phyloP scores from a whole-genome alignment of 495 filamentous ascomycete genomes.

The Oidiodendron maius region DNA sequence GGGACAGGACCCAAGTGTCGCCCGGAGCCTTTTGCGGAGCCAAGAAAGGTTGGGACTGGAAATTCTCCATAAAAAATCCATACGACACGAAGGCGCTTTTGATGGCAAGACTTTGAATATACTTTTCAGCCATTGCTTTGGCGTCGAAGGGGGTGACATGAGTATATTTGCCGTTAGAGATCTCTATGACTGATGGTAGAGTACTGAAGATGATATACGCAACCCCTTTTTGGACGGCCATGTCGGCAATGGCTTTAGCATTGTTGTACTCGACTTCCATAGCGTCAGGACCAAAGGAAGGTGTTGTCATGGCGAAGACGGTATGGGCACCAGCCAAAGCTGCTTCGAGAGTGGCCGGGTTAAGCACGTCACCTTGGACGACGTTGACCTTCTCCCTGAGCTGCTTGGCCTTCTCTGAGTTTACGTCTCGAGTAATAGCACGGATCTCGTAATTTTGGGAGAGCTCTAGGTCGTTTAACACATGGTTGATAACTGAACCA shows the following conservation, averaged over 20 bases:
- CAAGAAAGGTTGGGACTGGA: slow-evolving; percentile 22
- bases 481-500: slow-evolving; percentile 42
- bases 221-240: slow-evolving; percentile 36
- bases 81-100: slow-evolving; percentile 37
- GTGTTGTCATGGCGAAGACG: slow-evolving; percentile 42
- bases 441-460: slow-evolving; percentile 44
- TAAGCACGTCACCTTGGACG: slow-evolving; percentile 30
- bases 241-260: slow-evolving; percentile 40
- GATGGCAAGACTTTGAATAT: slow-evolving; percentile 33
- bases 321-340: slow-evolving; percentile 41
- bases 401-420: slow-evolving; percentile 20
- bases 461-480: slow-evolving; percentile 40
- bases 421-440: slow-evolving; percentile 40
- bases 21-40: slow-evolving; percentile 22
- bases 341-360: slow-evolving; percentile 31
- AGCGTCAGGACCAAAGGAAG: slow-evolving; percentile 26
- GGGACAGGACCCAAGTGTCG: slow-evolving; percentile 27
- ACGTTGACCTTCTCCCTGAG: slow-evolving; percentile 28
- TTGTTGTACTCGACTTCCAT: slow-evolving; percentile 31
- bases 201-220: slow-evolving; percentile 47
- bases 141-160: slow-evolving; percentile 36
- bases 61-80: slow-evolving; percentile 48
- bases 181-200: slow-evolving; percentile 24
- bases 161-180: slow-evolving; percentile 33
- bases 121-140: slow-evolving; percentile 35